A percentile compares a stretch with the other conserved stretches of the same genome.
Conservation (phyloP, 1,284 basidiomycete species). For the Sporisorium sorghi region DNA sequence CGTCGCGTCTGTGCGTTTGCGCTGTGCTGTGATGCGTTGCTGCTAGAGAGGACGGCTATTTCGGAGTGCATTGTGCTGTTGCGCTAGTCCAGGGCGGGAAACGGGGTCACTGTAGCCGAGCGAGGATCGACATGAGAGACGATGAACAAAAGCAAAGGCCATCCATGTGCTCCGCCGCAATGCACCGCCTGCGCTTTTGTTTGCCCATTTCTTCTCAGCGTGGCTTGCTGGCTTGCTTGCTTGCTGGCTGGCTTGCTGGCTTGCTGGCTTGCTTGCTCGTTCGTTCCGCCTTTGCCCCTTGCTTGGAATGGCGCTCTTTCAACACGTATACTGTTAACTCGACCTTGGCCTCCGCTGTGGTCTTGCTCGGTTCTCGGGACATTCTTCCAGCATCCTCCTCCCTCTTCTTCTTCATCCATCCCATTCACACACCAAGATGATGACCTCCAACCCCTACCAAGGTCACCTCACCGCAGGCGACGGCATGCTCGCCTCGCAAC, state of each 20-base stretch:
- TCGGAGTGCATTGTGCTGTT: constrained; percentile 2
- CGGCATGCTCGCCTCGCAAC: constrained; percentile 27
- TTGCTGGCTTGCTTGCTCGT: no score
- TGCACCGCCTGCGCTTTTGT: not conserved
- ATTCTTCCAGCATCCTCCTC: not conserved
- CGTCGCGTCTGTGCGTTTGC: constrained; percentile 22
- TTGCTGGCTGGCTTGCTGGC: constrained; percentile 1
- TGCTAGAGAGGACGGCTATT: no score
- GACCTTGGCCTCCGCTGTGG: not conserved
- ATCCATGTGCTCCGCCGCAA: not conserved
- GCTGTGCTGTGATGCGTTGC: no score
- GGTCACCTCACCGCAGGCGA: constrained; percentile 61
- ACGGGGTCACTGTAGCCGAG: no score
- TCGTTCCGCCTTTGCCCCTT: not conserved
- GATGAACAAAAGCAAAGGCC: not conserved
- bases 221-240: not conserved
- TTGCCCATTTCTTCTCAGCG: constrained; percentile 1
- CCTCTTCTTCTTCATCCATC: not conserved
- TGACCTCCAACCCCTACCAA: constrained; percentile 44
- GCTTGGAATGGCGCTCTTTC: constrained; percentile 1
- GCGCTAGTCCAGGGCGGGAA: no score
- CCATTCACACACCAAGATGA: constrained; percentile 19
- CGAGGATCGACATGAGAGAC: not conserved
- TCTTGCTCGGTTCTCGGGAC: not conserved
- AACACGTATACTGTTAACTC: constrained; percentile 3